phyloP scores from a whole-genome alignment of 1,284 basidiomycete species.

The Earliella scabrosa region DNA sequence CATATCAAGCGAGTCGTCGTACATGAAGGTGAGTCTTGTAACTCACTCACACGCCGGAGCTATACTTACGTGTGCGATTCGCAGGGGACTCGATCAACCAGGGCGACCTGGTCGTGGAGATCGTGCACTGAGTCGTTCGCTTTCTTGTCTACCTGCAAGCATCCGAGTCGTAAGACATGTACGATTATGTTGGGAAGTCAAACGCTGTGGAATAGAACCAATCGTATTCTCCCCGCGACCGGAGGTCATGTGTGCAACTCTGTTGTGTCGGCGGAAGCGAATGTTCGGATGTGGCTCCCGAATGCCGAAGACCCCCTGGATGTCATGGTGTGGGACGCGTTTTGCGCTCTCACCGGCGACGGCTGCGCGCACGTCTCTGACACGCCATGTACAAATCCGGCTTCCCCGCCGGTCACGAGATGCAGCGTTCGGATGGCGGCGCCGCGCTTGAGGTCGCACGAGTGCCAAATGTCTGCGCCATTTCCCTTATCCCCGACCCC shows the following conservation, averaged over 20 bases:
- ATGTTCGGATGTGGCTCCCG: constrained; percentile 15
- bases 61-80: constrained; percentile 16
- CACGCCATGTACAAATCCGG: neutral
- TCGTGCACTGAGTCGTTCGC: constrained; percentile 58
- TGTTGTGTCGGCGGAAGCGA: neutral
- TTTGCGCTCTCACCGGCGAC: constrained; percentile 2
- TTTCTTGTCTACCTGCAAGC: constrained; percentile 3
- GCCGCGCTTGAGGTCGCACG: constrained; percentile 14
- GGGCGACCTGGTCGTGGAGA: constrained; percentile 86
- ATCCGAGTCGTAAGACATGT: constrained; percentile 24
- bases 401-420: constrained; percentile 9
- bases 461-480: neutral
- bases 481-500: neutral
- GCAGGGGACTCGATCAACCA: constrained; percentile 87
- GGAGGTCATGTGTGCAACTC: constrained; percentile 16
- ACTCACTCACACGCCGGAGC: too few relatives aligned
- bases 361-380: neutral
- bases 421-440: constrained; percentile 7
- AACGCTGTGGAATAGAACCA: constrained; percentile 16
- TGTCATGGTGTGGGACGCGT: constrained; percentile 1
- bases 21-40: constrained; percentile 67
- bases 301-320: constrained; percentile 12
- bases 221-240: neutral
- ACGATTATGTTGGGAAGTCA: constrained; percentile 26
- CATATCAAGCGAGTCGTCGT: constrained; percentile 93